These are phyloP conservation scores for Solanum hybrid DNA, from an alignment of 305 asterid genomes.

Conservation along the genomic window DNA sequence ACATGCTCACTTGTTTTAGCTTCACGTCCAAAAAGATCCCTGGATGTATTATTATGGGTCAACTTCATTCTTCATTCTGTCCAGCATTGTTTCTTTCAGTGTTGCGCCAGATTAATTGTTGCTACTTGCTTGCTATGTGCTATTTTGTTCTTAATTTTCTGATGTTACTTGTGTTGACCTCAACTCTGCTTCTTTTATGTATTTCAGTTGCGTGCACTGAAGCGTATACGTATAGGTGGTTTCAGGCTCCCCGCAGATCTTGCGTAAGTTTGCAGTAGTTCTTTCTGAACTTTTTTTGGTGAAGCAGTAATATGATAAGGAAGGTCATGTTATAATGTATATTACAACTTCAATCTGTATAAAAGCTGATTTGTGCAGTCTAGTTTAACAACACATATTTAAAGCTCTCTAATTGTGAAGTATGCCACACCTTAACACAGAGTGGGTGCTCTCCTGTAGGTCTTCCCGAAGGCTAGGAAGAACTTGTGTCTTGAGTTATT, in stretches of 20 bases:
- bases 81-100: background rate
- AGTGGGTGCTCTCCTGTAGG: background rate
- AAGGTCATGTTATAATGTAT: background rate
- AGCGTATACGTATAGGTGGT: slow-evolving; percentile 85
- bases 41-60: background rate
- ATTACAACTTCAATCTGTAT: background rate
- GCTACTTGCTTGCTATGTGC: background rate
- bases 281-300: background rate
- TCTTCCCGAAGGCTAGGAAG: background rate
- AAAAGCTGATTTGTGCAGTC: background rate
- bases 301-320: background rate
- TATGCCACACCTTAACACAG: background rate
- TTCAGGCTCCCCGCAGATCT: slow-evolving; percentile 92
- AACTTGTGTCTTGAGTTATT: background rate
- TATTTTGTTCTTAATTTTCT: background rate
- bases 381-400: background rate
- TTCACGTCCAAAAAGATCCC: background rate
- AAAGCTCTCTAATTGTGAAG: background rate
- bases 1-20: background rate
- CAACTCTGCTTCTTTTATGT: slow-evolving; percentile 5
- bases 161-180: background rate
- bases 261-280: slow-evolving; percentile 40
- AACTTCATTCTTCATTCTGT: background rate
- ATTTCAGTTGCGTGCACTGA: slow-evolving; percentile 72
- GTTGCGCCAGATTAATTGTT: background rate